Evolutionary conservation across 2,329 filamentous ascomycete species (phyloP).

Genomic region (Corinectria fuckeliana): DNA sequence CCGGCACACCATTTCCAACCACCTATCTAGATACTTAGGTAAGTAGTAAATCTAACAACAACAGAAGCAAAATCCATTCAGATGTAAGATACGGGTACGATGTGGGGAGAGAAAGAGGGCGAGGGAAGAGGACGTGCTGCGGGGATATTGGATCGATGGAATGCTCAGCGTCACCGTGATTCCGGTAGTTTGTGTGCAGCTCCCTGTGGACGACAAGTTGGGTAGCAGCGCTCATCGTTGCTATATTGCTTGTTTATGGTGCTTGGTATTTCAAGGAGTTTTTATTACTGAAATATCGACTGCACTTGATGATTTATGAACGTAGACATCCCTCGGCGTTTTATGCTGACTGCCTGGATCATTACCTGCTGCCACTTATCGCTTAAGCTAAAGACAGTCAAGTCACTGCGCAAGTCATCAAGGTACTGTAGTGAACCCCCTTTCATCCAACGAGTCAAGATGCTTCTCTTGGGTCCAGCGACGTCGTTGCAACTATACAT

Average conservation of each 20-base stretch:
- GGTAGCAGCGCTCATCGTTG: not conserved
- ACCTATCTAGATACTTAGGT: too few relatives aligned
- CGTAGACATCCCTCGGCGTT: too few relatives aligned
- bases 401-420: not conserved
- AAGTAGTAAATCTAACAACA: too few relatives aligned
- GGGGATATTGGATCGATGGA: not conserved
- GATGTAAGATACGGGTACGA: too few relatives aligned
- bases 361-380: not conserved
- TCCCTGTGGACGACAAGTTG: not conserved
- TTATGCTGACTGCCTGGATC: not conserved
- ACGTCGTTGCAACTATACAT: not conserved
- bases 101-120: too few relatives aligned
- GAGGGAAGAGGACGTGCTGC: too few relatives aligned
- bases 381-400: not conserved
- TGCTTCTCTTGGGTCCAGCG: not conserved
- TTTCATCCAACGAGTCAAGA: not conserved
- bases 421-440: not conserved
- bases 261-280: not conserved
- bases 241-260: not conserved
- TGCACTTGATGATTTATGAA: too few relatives aligned
- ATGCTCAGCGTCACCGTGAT: not conserved
- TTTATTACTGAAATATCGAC: too few relatives aligned
- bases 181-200: not conserved
- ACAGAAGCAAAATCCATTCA: too few relatives aligned
- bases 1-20: not conserved